Percentiles rank a stretch among this genome's conserved stretches.
phyloP scores from a whole-genome alignment of 2,329 filamentous ascomycete species.

The Microcyclospora tardicrescens region DNA sequence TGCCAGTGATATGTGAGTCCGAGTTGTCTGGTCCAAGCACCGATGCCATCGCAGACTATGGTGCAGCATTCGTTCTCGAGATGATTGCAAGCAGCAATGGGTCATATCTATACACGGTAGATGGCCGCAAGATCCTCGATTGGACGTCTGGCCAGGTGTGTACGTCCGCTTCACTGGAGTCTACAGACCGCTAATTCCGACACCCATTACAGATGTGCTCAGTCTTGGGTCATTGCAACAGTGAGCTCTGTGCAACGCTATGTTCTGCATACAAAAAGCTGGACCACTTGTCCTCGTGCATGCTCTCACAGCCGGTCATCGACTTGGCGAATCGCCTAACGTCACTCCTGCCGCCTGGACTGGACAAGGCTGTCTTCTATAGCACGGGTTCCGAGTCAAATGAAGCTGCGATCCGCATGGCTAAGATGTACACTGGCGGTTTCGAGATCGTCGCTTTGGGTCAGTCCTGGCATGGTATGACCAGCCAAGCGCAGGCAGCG shows the following conservation, averaged over 20 bases:
- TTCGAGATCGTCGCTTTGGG: slow-evolving; percentile 51
- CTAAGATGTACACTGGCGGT: slow-evolving; percentile 50
- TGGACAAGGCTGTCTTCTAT: slow-evolving; percentile 46
- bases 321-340: slow-evolving; percentile 41
- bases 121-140: slow-evolving; percentile 36
- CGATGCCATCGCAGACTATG: no score
- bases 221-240: slow-evolving; percentile 45
- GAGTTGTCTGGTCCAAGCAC: no score
- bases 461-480: slow-evolving; percentile 50
- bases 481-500: slow-evolving; percentile 38
- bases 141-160: slow-evolving; percentile 48
- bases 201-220: slow-evolving; percentile 52
- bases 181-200: no score
- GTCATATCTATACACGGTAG: slow-evolving; percentile 2
- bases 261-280: slow-evolving; percentile 36
- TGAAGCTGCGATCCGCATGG: slow-evolving; percentile 52
- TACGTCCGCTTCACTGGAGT: no score
- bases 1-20: no score
- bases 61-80: no score
- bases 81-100: neutral
- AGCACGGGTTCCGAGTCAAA: slow-evolving; percentile 42
- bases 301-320: slow-evolving; percentile 46
- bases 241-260: slow-evolving; percentile 44
- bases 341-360: slow-evolving; percentile 33
- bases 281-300: slow-evolving; percentile 47